Evolutionary conservation across 1,139 yeast species (phyloP).

Genomic region (Casaregolazyma suthepensis): DNA sequence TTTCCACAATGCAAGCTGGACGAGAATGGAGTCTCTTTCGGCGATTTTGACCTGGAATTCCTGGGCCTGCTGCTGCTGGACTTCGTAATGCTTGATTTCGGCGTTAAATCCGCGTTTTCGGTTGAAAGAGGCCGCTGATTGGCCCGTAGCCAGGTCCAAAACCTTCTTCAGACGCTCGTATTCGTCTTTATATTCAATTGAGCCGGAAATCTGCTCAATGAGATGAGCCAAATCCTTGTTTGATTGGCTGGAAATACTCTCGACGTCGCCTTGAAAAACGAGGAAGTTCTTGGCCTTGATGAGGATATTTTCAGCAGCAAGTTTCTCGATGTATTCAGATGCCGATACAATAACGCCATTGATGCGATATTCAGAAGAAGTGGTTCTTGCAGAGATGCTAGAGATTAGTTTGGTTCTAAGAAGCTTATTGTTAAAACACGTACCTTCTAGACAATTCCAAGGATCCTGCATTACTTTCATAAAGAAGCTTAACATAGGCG

Average conservation of each 20-base stretch:
- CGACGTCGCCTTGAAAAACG: slow-evolving; percentile 97
- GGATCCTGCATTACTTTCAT: slow-evolving; percentile 47
- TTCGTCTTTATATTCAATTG: slow-evolving; percentile 58
- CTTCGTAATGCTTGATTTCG: slow-evolving; percentile 75
- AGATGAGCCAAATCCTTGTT: slow-evolving; percentile 67
- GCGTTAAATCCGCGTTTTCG: slow-evolving; percentile 67
- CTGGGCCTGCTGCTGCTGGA: slow-evolving; percentile 69
- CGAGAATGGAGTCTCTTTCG: slow-evolving; percentile 41
- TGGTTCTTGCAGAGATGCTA: slow-evolving; percentile 37
- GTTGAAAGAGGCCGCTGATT: slow-evolving; percentile 59
- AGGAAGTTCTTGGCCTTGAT: slow-evolving; percentile 87
- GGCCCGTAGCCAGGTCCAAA: slow-evolving; percentile 60
- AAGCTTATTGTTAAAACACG: not conserved
- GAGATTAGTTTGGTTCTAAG: not conserved
- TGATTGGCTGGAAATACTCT: slow-evolving; percentile 84
- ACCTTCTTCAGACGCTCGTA: slow-evolving; percentile 65
- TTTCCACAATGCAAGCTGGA: slow-evolving; percentile 54
- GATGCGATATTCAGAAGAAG: slow-evolving; percentile 58
- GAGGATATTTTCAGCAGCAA: slow-evolving; percentile 77
- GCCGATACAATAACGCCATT: slow-evolving; percentile 60
- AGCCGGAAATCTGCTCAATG: slow-evolving; percentile 81
- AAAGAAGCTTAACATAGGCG: slow-evolving; percentile 80
- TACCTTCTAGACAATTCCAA: slow-evolving; percentile 23
- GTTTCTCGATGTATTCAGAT: slow-evolving; percentile 54
- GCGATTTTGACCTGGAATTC: slow-evolving; percentile 53